Base-by-base conservation (phyloP, 768 basidiomycete species). In the Rhodosporidiobolus sp. region DNA sequence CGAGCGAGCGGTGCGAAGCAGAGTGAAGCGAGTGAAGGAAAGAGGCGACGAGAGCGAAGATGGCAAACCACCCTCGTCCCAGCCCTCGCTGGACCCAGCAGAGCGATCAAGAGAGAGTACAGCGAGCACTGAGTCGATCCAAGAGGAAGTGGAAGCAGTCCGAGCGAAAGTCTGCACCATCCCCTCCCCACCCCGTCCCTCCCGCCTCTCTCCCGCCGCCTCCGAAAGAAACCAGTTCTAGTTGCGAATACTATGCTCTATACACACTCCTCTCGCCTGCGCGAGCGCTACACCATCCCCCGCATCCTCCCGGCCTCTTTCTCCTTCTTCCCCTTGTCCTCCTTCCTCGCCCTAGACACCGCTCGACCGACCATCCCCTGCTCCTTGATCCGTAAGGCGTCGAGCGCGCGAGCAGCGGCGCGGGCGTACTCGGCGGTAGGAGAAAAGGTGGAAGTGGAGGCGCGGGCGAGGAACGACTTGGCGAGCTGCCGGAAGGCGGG, bases 401-500 rank as follows among this genome's bases (percentile, higher is more conserved):
- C 24, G 28, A n/a, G 14, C 38, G 8, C 6, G 48, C 49, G 28
- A 19, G 67, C 32, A 1, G 46, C 62, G 26, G 34, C 22, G 22
- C 48, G 17, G 16, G 52, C 58, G 16, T 66, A 49, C 38, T 43
- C 38, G 8, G 8, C 38, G 38, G n/a, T n/a, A n/a, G n/a, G n/a
- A n/a, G n/a, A n/a, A n/a, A n/a, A n/a, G n/a, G n/a, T n/a, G n/a
- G n/a, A n/a, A n/a, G n/a, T n/a, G n/a, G n/a, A n/a, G n/a, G 8
- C 38, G 38, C 38, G 38, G 8, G 38, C 14, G 8, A 7, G 38
- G 50, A 72, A 55, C 45, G 32, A 66, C 24, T 26, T 34, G 3
- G 38, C 48, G n/a, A 68, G 28, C 9, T 43, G 54, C 35, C 32
- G 22, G 62, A 54, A 67, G 7, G 57, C 64, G 6, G 62, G 69